Evolutionary conservation across 257 asterid genomes (phyloP).

Genomic region (Capsicum chinense): DNA sequence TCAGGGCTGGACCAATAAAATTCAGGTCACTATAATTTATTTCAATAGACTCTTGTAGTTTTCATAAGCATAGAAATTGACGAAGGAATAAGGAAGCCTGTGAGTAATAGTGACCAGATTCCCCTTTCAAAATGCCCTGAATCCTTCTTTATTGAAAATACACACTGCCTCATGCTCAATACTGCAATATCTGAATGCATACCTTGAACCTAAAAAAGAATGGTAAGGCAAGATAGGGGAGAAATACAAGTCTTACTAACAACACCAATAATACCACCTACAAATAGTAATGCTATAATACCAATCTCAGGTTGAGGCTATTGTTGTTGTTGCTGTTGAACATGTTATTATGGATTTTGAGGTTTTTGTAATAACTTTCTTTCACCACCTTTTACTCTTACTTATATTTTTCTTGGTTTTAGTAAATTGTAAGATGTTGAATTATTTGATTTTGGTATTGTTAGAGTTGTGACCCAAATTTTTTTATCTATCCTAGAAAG

Average conservation of each 20-base stretch:
- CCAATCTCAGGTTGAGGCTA: slow-evolving; percentile 50
- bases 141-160: slow-evolving; percentile 78
- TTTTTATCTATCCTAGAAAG: too few relatives aligned
- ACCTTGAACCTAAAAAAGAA: slow-evolving; percentile 86
- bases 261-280: slow-evolving; percentile 91
- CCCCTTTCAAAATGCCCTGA: slow-evolving; percentile 96
- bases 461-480: too few relatives aligned
- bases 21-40: slow-evolving; percentile 47
- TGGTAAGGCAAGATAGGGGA: slow-evolving; percentile 86
- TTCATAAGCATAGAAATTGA: slow-evolving; percentile 83
- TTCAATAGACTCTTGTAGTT: slow-evolving; percentile 65
- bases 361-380: too few relatives aligned
- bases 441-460: too few relatives aligned
- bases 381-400: too few relatives aligned
- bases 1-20: too few relatives aligned
- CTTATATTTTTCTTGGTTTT: too few relatives aligned
- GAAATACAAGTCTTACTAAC: slow-evolving; percentile 89
- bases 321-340: slow-evolving; percentile 39
- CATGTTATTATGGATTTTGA: too few relatives aligned
- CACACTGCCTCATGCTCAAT: slow-evolving; percentile 77
- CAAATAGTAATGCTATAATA: slow-evolving; percentile 70
- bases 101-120: slow-evolving; percentile 92
- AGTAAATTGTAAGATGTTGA: too few relatives aligned
- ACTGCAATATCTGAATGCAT: slow-evolving; percentile 87
- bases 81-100: slow-evolving; percentile 83